Base-by-base conservation (phyloP, 2,329 filamentous ascomycete species). In the Xylaria sp. region DNA sequence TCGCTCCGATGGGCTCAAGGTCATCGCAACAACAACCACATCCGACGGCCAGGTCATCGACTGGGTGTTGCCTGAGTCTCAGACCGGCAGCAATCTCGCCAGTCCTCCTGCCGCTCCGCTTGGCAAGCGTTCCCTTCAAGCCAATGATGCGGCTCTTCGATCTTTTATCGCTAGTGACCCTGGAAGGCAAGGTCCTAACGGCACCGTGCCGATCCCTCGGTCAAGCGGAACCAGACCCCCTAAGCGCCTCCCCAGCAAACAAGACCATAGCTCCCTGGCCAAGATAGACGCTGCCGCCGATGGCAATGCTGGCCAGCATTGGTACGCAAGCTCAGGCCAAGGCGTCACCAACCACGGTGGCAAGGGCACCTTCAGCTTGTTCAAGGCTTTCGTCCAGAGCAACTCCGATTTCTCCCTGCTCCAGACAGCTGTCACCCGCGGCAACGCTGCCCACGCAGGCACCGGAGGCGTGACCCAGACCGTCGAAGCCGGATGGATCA, bases 401-500 rank as follows among this genome's bases (percentile, higher is more conserved):
- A 23, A 9, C 20, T 26, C 51, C 38, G 69, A 71, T 44, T 71
- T 71, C 67, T 71, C 69, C 6, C 69, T 71, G 1, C 64, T 71
- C 28, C 69, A 71, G 56, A 70, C 67, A 10, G 69, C 69, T 17
- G 65, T 71, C 5, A 64, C 67, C 67, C 68, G 65, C 58, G 40
- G 7, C 33, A 57, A 28, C 46, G 69, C 53, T 1, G 58, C 61
- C 9, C 61, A 67, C 20, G 61, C 64, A 9, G 61, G 61, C 20
- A 44, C 51, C 13, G 51, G 46, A 7, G 26, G 46, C 10, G 59
- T 59, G 2, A 65, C 44, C 10, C 69, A 71, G 67, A 71, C 69
- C 2, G 67, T 71, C 42, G 69, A 71, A 36, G 67, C 64, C 20
- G 69, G 69, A 0, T 71, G 69, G 69, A 71, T 71, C n/a, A 71